phyloP scores from a whole-genome alignment of 257 asterid genomes.

The Fraxinus excelsior region DNA sequence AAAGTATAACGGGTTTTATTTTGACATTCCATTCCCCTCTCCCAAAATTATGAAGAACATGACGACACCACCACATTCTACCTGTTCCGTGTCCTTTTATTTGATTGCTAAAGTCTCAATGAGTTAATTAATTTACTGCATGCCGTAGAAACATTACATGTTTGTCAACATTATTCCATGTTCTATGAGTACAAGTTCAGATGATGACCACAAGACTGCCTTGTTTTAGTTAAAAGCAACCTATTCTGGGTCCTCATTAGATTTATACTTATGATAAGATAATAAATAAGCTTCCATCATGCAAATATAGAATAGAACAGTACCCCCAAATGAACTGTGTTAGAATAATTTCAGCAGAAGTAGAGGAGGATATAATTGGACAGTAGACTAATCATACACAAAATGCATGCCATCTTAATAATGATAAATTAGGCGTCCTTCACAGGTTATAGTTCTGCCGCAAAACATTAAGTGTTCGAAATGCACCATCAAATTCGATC shows the following conservation, averaged over 20 bases:
- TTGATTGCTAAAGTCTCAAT: neutral
- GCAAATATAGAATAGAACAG: neutral
- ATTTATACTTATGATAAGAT: neutral
- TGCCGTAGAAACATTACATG: slow-evolving; percentile 18
- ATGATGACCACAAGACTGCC: neutral
- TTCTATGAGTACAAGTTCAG: neutral
- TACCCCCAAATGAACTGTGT: neutral
- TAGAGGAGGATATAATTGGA: neutral
- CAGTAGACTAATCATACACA: too few relatives aligned
- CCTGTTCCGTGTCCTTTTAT: neutral
- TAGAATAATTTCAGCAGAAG: neutral
- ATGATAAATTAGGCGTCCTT: slow-evolving; percentile 1
- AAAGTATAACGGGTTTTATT: neutral
- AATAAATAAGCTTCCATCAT: neutral
- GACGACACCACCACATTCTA: neutral
- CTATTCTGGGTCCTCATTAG: neutral
- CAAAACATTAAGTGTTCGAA: neutral
- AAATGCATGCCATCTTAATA: neutral
- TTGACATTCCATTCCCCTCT: neutral
- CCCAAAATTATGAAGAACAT: slow-evolving; percentile 18
- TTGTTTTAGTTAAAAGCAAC: neutral
- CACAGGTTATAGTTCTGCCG: slow-evolving; percentile 1
- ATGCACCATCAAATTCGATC: slow-evolving; percentile 13
- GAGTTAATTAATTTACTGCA: neutral
- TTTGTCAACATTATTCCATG: slow-evolving; percentile 3